These are phyloP conservation scores for Microsporum canis DNA, from an alignment of 2,329 filamentous ascomycete genomes.

Conservation along the genomic window DNA sequence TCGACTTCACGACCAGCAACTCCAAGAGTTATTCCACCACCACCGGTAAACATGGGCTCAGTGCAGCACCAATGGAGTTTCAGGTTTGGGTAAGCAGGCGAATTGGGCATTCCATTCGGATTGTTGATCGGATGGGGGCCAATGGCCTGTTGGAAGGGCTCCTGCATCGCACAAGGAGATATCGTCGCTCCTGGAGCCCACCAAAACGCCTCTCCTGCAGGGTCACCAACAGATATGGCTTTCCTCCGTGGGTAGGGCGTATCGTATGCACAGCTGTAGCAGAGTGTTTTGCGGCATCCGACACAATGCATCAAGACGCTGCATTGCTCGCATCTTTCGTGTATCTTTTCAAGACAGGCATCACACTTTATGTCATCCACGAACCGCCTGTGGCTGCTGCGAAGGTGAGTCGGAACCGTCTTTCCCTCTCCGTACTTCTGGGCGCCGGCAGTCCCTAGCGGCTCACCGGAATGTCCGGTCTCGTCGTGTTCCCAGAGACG, in stretches of 20 bases:
- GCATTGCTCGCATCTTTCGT: conserved; percentile 49
- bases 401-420: conserved; percentile 42
- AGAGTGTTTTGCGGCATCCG: conserved; percentile 49
- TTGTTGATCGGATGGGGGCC: conserved; percentile 7
- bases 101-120: conserved; percentile 24
- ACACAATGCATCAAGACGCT: conserved; percentile 52
- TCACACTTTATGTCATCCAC: conserved; percentile 44
- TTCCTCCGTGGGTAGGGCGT: conserved; percentile 38
- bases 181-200: conserved; percentile 47
- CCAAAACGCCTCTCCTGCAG: conserved; percentile 39
- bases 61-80: conserved; percentile 51
- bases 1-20: conserved; percentile 45
- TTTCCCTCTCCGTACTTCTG: conserved; percentile 41
- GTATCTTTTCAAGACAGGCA: conserved; percentile 42
- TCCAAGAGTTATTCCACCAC: conserved; percentile 47
- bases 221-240: conserved; percentile 14
- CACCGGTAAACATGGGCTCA: conserved; percentile 49
- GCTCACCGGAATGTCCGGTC: conserved; percentile 44
- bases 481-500: conserved; percentile 47
- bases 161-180: conserved; percentile 49
- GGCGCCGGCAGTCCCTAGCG: conserved; percentile 41
- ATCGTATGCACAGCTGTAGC: conserved; percentile 49
- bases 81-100: conserved; percentile 37
- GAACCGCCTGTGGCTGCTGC: conserved; percentile 43
- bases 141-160: conserved; percentile 28